phyloP scores from a whole-genome alignment of 2,329 filamentous ascomycete genomes.

The Colletotrichum chlorophyti region DNA sequence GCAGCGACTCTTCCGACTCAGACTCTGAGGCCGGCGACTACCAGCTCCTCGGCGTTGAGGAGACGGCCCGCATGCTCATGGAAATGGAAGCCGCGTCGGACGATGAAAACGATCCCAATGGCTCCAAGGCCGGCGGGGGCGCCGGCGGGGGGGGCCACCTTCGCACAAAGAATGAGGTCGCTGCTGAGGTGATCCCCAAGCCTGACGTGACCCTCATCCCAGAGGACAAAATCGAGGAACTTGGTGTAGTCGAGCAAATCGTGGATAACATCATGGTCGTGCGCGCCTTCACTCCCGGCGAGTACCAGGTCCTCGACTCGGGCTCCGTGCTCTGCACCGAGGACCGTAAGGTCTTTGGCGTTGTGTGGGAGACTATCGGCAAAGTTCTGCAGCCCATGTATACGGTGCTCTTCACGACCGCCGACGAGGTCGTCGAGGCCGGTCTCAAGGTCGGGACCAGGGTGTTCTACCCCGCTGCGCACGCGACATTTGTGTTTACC shows the following conservation, averaged over 20 bases:
- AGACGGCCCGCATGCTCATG: conserved; percentile 87
- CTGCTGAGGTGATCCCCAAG: conserved; percentile 70
- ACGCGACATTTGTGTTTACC: conserved; percentile 87
- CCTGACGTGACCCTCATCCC: conserved; percentile 80
- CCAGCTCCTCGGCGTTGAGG: conserved; percentile 78
- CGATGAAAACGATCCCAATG: conserved; percentile 66
- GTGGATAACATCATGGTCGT: conserved; percentile 83
- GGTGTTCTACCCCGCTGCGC: conserved; percentile 80
- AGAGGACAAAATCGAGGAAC: conserved; percentile 77
- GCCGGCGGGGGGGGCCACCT: conserved; percentile 56
- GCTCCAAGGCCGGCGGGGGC: conserved; percentile 33
- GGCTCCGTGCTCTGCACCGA: conserved; percentile 84
- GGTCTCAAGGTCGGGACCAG: conserved; percentile 73
- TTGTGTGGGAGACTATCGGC: conserved; percentile 84
- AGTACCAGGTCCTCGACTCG: conserved; percentile 83
- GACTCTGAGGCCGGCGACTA: conserved; percentile 65
- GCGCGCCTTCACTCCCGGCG: conserved; percentile 78
- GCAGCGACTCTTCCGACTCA: conserved; percentile 63
- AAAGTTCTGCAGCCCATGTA: conserved; percentile 88
- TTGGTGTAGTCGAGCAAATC: conserved; percentile 78
- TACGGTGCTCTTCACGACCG: conserved; percentile 76
- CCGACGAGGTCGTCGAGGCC: conserved; percentile 70
- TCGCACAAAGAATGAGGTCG: conserved; percentile 82
- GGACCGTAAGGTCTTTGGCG: conserved; percentile 79
- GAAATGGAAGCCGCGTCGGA: conserved; percentile 80